Evolutionary conservation across 257 asterid genomes (phyloP).

Genomic region (Penstemon davidsonii): DNA sequence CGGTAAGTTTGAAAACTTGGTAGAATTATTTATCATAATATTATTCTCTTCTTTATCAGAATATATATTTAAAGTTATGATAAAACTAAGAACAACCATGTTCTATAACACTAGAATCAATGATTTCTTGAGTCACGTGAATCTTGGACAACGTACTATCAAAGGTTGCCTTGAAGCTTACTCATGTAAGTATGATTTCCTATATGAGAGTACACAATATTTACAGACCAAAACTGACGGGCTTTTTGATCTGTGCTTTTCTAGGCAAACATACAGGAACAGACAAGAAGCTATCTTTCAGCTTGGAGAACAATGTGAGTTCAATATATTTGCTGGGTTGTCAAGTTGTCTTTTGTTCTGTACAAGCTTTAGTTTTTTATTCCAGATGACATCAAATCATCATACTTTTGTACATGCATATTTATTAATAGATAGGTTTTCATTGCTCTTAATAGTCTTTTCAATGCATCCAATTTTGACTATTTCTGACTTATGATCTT

Average conservation of each 20-base stretch:
- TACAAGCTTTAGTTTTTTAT: background rate
- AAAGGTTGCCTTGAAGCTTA: slow-evolving; percentile 90
- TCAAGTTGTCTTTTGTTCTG: slow-evolving; percentile 15
- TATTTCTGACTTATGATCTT: background rate
- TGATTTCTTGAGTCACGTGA: slow-evolving; percentile 71
- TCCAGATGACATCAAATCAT: background rate
- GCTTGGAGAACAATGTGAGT: slow-evolving; percentile 88
- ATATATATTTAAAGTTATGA: too few relatives aligned
- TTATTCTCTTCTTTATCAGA: slow-evolving; percentile 1
- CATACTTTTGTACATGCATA: too few relatives aligned
- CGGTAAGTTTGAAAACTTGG: slow-evolving; percentile 42
- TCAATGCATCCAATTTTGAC: background rate
- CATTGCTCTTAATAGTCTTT: slow-evolving; percentile 1
- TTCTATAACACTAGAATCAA: slow-evolving; percentile 54
- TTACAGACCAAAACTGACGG: slow-evolving; percentile 15
- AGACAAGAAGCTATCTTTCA: slow-evolving; percentile 88
- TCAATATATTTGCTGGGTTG: slow-evolving; percentile 18
- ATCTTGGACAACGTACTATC: slow-evolving; percentile 90
- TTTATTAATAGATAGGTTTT: background rate
- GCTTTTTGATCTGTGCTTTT: slow-evolving; percentile 23
- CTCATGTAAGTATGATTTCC: slow-evolving; percentile 68
- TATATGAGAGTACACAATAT: slow-evolving; percentile 7
- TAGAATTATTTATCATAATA: background rate
- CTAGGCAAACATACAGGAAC: slow-evolving; percentile 89
- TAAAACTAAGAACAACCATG: background rate